Evolutionary conservation across 2,329 filamentous ascomycete species (phyloP), one percentile per base, ranked within the genome.

Genomic region (Phialophora tarda): DNA sequence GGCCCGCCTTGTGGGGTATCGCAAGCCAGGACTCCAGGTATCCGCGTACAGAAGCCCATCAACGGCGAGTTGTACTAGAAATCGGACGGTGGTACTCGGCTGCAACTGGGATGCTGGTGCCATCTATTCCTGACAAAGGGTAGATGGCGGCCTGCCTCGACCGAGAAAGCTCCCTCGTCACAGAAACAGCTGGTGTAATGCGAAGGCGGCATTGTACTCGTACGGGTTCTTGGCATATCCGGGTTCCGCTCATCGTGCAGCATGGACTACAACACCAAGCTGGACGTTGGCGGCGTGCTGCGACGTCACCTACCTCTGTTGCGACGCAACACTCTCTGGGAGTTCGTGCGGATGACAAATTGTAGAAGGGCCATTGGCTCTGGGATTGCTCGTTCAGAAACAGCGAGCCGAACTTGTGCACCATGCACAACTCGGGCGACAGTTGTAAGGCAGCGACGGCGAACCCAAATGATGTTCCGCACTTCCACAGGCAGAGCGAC

Each of bases 311-410:
- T 51, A 34, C 14, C 48, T 23, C 24, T 6, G 23, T 24, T 28
- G 8, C 10, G 48, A 51, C 48, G n/a, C 10, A 28, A 4, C 23
- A 10, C 21, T 51, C 24, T 51, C 17, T 14, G 24, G 23, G 10
- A 51, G 24, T 28, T 51, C 48, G 23, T 26, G 48, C 48, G 48
- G 48, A 51, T 51, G 48, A 51, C 48, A 51, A 51, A 51, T 51
- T 26, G 12, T 23, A 14, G 48, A 4, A 23, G 23, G 21, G 12
- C 24, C 48, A 26, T 51, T 26, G 48, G 48, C 48, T 30, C 24
- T 51, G 21, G 48, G 48, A 34, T 17, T 8, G 10, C 7, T 5
- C 10, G 7, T 17, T 51, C 23, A 51, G 48, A 26, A 24, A 26
- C 21, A 28, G 48, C 48, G 48, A 51, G 23, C 48, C 48, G 48